A percentile compares a stretch with the other conserved stretches of the same genome.
These are phyloP conservation scores for Botrytis porri DNA, from an alignment of 2,329 filamentous ascomycete genomes.

Conservation along the genomic window DNA sequence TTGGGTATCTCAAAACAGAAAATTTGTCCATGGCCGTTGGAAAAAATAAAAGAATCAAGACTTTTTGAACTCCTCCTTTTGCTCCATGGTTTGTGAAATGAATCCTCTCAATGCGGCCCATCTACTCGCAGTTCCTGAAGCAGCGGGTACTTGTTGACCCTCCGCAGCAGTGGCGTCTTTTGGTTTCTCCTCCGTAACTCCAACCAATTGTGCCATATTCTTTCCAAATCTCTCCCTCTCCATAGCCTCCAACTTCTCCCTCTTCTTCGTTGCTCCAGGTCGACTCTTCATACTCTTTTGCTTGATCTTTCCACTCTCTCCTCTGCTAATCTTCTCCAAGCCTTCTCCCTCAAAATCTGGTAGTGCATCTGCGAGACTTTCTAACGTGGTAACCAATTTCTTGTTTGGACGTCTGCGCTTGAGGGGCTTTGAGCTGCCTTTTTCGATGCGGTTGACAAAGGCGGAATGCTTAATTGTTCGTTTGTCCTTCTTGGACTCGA, in stretches of 20 bases:
- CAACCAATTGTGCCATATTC: constrained; percentile 71
- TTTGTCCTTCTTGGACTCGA: constrained; percentile 78
- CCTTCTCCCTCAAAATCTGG: constrained; percentile 53
- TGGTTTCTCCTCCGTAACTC: constrained; percentile 17
- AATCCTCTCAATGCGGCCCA: constrained; percentile 85
- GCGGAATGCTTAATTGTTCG: constrained; percentile 75
- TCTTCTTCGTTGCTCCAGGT: constrained; percentile 78
- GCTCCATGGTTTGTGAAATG: constrained; percentile 75
- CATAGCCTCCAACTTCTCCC: constrained; percentile 72
- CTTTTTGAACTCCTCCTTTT: constrained; percentile 68
- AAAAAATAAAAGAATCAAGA: constrained; percentile 14
- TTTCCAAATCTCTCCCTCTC: constrained; percentile 82
- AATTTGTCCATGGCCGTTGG: not conserved
- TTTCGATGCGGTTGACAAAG: constrained; percentile 74
- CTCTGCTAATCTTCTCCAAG: constrained; percentile 39
- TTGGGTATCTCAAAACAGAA: constrained; percentile 18
- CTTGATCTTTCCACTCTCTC: constrained; percentile 60
- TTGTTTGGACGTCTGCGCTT: constrained; percentile 68
- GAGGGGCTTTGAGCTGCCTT: constrained; percentile 52
- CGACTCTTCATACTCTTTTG: constrained; percentile 72
- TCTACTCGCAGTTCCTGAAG: constrained; percentile 51
- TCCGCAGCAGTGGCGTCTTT: constrained; percentile 17
- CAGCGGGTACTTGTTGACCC: constrained; percentile 20
- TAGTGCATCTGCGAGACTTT: constrained; percentile 75
- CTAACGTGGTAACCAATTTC: constrained; percentile 74